phyloP scores from a whole-genome alignment of 2,329 filamentous ascomycete genomes.

The Alternaria brassicae region DNA sequence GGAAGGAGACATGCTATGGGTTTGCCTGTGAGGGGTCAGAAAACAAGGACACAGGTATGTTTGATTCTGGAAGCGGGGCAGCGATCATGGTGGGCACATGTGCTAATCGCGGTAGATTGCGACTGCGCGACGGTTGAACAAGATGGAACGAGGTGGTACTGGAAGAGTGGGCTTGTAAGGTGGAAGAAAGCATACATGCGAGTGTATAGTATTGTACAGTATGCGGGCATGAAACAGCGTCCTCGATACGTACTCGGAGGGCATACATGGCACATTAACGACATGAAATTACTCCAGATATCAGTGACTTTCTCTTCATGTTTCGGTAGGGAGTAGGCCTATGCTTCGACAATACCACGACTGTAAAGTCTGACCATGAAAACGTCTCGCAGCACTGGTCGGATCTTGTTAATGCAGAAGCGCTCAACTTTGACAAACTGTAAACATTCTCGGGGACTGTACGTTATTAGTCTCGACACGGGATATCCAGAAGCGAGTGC shows the following conservation, averaged over 20 bases:
- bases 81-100: background rate
- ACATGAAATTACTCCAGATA: background rate
- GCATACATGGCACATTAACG: slow-evolving; percentile 4
- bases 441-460: too few species aligned
- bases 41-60: slow-evolving; percentile 75
- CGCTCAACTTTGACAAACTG: too few species aligned
- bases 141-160: slow-evolving; percentile 60
- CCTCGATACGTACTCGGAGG: slow-evolving; percentile 4
- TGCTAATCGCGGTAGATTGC: slow-evolving; percentile 56
- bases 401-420: background rate
- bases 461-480: too few species aligned
- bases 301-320: background rate
- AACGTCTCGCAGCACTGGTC: background rate
- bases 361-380: background rate
- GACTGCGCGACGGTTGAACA: slow-evolving; percentile 66
- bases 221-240: slow-evolving; percentile 22
- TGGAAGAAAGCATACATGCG: slow-evolving; percentile 1
- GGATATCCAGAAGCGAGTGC: too few species aligned
- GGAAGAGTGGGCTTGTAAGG: slow-evolving; percentile 41
- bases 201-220: slow-evolving; percentile 41
- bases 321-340: too few species aligned
- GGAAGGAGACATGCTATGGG: slow-evolving; percentile 92
- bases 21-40: slow-evolving; percentile 88
- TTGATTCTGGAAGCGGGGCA: background rate
- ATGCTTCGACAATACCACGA: background rate